These are phyloP conservation scores for Gossypium gossypioides DNA, from an alignment of 441 rosid species.

Conservation along the genomic window DNA sequence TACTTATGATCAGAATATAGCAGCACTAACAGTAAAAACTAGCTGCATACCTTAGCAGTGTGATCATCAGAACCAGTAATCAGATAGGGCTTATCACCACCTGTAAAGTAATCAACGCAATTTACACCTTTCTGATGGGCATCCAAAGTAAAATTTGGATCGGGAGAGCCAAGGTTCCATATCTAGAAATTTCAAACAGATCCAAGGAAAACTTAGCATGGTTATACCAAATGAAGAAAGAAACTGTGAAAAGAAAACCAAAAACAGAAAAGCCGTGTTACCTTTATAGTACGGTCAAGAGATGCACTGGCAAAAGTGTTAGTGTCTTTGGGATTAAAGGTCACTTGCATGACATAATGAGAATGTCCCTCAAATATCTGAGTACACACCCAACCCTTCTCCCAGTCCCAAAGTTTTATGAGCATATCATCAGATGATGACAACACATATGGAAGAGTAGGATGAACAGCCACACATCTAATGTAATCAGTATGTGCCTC, in stretches of 20 bases:
- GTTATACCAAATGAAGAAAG: constrained; percentile 5
- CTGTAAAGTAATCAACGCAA: constrained; percentile 83
- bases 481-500: constrained; percentile 85
- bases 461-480: constrained; percentile 67
- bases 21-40: background rate
- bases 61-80: constrained; percentile 92
- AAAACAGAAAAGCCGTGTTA: constrained; percentile 15
- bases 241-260: background rate
- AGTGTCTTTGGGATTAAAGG: constrained; percentile 61
- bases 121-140: constrained; percentile 93
- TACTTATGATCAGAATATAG: constrained; percentile 7
- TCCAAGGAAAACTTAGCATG: constrained; percentile 8
- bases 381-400: constrained; percentile 77
- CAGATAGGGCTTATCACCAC: constrained; percentile 82
- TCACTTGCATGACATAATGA: constrained; percentile 84
- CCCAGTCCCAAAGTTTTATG: constrained; percentile 95
- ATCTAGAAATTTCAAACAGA: constrained; percentile 36
- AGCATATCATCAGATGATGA: constrained; percentile 84
- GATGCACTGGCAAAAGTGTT: constrained; percentile 81
- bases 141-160: constrained; percentile 82
- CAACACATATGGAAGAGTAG: constrained; percentile 63
- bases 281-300: constrained; percentile 79
- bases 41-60: constrained; percentile 71
- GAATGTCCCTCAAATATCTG: constrained; percentile 79
- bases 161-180: constrained; percentile 94